Conservation (phyloP, 139 green algal species). For the Chloropicon primus region DNA sequence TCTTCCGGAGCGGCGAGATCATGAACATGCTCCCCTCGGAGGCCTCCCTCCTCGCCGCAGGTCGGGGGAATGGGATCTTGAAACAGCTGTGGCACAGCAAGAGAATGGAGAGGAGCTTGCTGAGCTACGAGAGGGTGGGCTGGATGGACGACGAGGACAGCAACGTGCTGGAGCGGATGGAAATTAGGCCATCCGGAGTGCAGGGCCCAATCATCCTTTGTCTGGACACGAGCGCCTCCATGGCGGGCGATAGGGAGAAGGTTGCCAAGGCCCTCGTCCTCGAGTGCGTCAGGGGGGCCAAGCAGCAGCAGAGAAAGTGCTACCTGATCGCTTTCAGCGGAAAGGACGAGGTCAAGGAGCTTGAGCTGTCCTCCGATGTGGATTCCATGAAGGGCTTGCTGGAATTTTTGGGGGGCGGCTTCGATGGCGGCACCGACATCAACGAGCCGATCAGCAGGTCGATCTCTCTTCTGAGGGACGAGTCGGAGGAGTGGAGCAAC, state of each 20-base stretch:
- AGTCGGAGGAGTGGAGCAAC: conserved; percentile 50
- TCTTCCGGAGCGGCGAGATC: conserved; percentile 56
- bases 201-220: conserved; percentile 85
- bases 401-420: conserved; percentile 54
- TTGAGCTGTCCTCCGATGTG: conserved; percentile 54
- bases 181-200: conserved; percentile 75
- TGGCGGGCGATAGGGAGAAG: conserved; percentile 56
- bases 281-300: conserved; percentile 72
- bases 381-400: conserved; percentile 49
- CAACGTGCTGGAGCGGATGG: conserved; percentile 7
- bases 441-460: conserved; percentile 49
- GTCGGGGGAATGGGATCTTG: conserved; percentile 35
- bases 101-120: conserved; percentile 62
- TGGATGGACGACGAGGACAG: conserved; percentile 66
- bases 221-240: conserved; percentile 68
- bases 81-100: not conserved
- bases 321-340: conserved; percentile 85
- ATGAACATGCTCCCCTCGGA: conserved; percentile 76
- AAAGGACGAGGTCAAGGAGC: conserved; percentile 59
- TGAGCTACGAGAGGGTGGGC: conserved; percentile 74
- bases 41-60: conserved; percentile 62
- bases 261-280: conserved; percentile 84
- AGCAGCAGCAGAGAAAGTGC: conserved; percentile 56
- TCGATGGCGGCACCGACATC: conserved; percentile 47
- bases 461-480: conserved; percentile 51